Conservation (phyloP, 371 early-diverging fungal genomes). For the Ecytonucleospora hepatopenaei region DNA sequence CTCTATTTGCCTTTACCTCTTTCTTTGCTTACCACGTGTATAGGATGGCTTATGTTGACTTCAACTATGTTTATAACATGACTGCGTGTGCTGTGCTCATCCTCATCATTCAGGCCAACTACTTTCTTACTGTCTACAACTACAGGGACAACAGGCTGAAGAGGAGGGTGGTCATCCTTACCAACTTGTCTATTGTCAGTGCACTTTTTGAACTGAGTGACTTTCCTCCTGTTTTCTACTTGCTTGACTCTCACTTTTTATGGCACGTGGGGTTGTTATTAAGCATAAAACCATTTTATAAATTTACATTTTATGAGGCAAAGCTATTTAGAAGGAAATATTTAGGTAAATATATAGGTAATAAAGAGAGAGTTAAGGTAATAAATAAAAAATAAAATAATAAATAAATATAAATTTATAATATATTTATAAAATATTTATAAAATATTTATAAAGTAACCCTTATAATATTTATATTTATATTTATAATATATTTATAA, state of each 20-base stretch:
- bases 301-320: neutral
- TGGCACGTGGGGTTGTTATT: constrained; percentile 30
- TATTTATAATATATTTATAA: too few relatives aligned
- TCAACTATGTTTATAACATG: constrained; percentile 46
- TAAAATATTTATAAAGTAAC: neutral
- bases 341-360: neutral
- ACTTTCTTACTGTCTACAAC: constrained; percentile 16
- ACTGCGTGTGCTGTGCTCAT: constrained; percentile 31
- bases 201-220: constrained; percentile 41
- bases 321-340: neutral
- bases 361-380: neutral
- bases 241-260: constrained; percentile 49
- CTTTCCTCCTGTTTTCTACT: constrained; percentile 38
- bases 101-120: constrained; percentile 4
- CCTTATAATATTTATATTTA: neutral
- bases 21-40: constrained; percentile 37
- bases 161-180: constrained; percentile 27
- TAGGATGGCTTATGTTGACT: constrained; percentile 38
- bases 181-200: constrained; percentile 17
- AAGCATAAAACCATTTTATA: neutral
- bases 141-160: neutral
- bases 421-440: too few relatives aligned
- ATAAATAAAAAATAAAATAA: neutral
- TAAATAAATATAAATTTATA: too few relatives aligned
- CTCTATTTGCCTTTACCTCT: too few relatives aligned